These are phyloP conservation scores for Trypethelium eluteriae DNA, from an alignment of 495 filamentous ascomycete genomes.

Conservation along the genomic window DNA sequence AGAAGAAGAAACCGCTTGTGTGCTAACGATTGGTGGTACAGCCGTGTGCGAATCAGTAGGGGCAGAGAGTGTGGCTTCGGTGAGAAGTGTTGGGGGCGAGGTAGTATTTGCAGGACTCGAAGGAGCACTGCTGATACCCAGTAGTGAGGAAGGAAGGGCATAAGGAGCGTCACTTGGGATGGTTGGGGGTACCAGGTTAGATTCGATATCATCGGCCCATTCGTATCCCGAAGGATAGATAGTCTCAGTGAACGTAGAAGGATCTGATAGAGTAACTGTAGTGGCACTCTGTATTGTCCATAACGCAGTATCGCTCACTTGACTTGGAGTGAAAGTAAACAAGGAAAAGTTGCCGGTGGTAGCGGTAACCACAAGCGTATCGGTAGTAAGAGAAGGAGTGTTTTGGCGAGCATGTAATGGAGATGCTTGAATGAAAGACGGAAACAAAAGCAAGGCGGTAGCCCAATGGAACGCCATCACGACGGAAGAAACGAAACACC, in stretches of 20 bases:
- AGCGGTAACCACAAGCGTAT: not conserved
- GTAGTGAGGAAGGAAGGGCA: not conserved
- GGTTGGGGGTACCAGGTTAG: not conserved
- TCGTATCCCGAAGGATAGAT: conserved; percentile 1
- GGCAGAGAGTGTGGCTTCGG: not conserved
- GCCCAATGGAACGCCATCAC: not conserved
- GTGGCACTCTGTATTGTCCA: not conserved
- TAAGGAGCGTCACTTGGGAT: not conserved
- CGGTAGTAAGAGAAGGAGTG: not conserved
- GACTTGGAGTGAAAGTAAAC: not conserved
- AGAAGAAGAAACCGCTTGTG: not conserved
- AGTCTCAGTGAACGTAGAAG: not conserved
- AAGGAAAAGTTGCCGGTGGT: not conserved
- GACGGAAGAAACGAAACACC: conserved; percentile 3
- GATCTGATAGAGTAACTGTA: not conserved
- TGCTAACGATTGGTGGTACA: not conserved
- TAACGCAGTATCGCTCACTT: conserved; percentile 2
- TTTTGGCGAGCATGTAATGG: not conserved
- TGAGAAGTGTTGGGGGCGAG: not conserved
- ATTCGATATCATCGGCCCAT: not conserved
- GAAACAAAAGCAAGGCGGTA: not conserved
- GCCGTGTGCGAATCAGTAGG: not conserved
- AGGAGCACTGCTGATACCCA: not conserved
- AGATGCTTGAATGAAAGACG: conserved; percentile 6
- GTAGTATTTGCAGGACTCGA: not conserved